These are phyloP conservation scores for Liquidambar formosana DNA, from an alignment of 164 flowering plant genomes.

Conservation along the genomic window DNA sequence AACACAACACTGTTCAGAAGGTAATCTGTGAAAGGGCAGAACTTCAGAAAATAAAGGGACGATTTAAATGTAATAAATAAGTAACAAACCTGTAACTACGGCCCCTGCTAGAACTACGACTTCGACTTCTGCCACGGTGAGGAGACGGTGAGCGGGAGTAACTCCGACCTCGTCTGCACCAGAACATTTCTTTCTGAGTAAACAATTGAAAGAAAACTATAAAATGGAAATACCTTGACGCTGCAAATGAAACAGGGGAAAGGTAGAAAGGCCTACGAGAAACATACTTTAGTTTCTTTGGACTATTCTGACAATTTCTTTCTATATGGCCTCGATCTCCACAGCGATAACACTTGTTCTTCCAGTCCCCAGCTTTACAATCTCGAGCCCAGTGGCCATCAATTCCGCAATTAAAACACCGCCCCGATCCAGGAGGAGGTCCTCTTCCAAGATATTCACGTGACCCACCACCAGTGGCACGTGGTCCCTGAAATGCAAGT, in stretches of 20 bases:
- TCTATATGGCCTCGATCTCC: slow-evolving; percentile 91
- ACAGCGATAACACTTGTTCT: slow-evolving; percentile 94
- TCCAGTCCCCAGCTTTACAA: slow-evolving; percentile 99
- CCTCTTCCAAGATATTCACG: slow-evolving; percentile 79
- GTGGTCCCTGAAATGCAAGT: slow-evolving; percentile 38
- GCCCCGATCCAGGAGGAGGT: slow-evolving; percentile 94
- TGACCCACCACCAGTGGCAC: slow-evolving; percentile 66
- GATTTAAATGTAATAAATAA: no score
- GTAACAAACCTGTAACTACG: slow-evolving; percentile 79
- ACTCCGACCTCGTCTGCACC: slow-evolving; percentile 48
- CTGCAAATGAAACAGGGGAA: neutral
- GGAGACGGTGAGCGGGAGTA: slow-evolving; percentile 76
- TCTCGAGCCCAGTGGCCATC: slow-evolving; percentile 99
- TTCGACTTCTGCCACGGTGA: slow-evolving; percentile 61
- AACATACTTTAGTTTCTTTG: slow-evolving; percentile 61
- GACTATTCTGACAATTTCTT: slow-evolving; percentile 87
- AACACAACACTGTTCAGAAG: no score
- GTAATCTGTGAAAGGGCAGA: no score
- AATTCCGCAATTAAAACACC: slow-evolving; percentile 94
- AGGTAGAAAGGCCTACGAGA: neutral
- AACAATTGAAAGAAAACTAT: neutral
- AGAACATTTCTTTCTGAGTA: neutral
- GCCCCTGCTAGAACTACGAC: slow-evolving; percentile 67
- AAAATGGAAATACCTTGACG: neutral
- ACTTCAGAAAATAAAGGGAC: neutral